phyloP scores from a whole-genome alignment of 2,329 filamentous ascomycete species.

The Cyanodermella asteris region DNA sequence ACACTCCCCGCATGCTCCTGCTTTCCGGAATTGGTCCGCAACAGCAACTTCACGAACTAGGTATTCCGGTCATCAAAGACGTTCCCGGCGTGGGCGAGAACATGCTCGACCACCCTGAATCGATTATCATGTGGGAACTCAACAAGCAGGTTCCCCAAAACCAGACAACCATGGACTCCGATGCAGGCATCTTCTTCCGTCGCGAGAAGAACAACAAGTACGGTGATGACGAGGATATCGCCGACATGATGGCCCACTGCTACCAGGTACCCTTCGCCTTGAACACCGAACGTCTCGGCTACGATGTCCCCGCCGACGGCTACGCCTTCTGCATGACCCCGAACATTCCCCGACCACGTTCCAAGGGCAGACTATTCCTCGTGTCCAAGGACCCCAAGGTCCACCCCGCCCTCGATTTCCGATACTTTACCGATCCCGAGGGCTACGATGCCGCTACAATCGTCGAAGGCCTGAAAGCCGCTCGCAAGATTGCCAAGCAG shows the following conservation, averaged over 20 bases:
- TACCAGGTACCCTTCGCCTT: conserved; percentile 86
- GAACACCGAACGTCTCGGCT: conserved; percentile 66
- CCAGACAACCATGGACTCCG: conserved; percentile 79
- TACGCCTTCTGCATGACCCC: conserved; percentile 90
- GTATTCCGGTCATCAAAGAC: conserved; percentile 35
- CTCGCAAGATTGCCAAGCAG: conserved; percentile 54
- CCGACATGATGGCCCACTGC: conserved; percentile 91
- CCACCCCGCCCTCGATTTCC: conserved; percentile 71
- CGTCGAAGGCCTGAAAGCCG: conserved; percentile 53
- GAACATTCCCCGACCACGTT: conserved; percentile 68
- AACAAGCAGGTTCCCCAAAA: conserved; percentile 55
- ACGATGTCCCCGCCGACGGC: conserved; percentile 43
- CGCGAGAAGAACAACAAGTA: conserved; percentile 50
- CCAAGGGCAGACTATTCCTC: conserved; percentile 55
- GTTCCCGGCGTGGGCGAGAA: conserved; percentile 42
- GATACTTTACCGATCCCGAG: conserved; percentile 71
- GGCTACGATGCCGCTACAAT: conserved; percentile 69
- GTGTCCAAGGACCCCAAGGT: conserved; percentile 52
- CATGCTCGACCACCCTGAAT: conserved; percentile 42
- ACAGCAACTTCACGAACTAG: conserved; percentile 26
- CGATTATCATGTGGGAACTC: conserved; percentile 55
- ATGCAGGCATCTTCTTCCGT: conserved; percentile 72
- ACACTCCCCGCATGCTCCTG: conserved; percentile 49
- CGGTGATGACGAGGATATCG: conserved; percentile 48
- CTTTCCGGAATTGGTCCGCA: conserved; percentile 31